Base-by-base conservation (phyloP, 108 stramenopile species). In the Craspedostauros australis region DNA sequence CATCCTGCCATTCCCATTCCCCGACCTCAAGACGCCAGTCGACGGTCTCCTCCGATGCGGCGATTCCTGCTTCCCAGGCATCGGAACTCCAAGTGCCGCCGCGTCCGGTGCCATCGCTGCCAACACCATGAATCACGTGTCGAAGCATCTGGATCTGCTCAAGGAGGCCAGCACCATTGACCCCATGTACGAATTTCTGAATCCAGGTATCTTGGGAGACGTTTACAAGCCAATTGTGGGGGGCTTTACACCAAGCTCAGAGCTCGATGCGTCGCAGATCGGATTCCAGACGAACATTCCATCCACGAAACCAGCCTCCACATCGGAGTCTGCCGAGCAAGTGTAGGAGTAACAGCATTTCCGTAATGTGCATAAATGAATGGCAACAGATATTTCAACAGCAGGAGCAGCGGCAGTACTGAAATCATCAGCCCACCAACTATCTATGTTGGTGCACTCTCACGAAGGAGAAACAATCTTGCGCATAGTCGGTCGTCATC, bases 61-160 rank as follows among this genome's bases (percentile, higher is more conserved):
- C 46, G 95, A 96, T 49, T 93, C 91, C 0, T 94, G 93, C 66
- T 92, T 96, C 46, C 95, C 95, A 5, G 95, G 95, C 18, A 91
- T 96, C 41, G 95, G 95, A 39, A 91, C 93, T 15, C 95, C 95
- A 32, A 80, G 78, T 56, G 95, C 93, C 4, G 95, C 95, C n/a
- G 95, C 95, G 0, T 90, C 88, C 21, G 95, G 95, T 15, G 89
- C 89, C 43, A 94, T 93, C 57, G 75, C 72, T 29, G 88, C 88
- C 15, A 89, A 89, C 54, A 89, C 88, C 3, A 83, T 93, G 79
- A 80, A 66, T 19, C 76, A 69, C 42, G 92, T 93, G 4, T 84
- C 69, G 37, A 87, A 89, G 29, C 92, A 93, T 59, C 60, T 93
- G 34, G 69, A 82, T 34, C 40, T 93, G 70, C 73, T 93, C 9